Conservation (phyloP, 108 stramenopile genomes). For the Schizochytrium sp. region DNA sequence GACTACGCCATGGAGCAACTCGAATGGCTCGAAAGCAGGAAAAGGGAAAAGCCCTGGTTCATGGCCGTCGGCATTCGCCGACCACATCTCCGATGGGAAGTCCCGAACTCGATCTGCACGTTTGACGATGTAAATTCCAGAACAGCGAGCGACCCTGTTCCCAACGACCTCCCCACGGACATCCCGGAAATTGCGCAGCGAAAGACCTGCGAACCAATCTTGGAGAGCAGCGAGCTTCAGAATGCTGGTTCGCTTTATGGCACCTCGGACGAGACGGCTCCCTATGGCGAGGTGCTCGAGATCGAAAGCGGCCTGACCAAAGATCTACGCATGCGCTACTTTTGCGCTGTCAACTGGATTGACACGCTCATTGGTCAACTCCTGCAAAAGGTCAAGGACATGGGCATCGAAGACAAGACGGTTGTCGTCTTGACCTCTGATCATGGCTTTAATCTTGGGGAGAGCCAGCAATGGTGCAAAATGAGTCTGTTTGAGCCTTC, state of each 20-base stretch:
- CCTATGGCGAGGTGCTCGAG: neutral
- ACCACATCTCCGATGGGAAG: neutral
- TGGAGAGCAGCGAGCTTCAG: neutral
- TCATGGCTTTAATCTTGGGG: neutral
- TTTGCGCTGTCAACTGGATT: neutral
- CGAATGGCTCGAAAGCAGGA: neutral
- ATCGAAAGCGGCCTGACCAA: neutral
- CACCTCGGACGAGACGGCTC: neutral
- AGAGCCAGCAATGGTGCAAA: conserved; percentile 1
- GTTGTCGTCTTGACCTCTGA: neutral
- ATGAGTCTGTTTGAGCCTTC: neutral
- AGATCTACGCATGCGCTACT: neutral
- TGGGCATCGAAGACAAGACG: neutral
- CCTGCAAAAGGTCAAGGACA: neutral
- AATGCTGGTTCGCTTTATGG: neutral
- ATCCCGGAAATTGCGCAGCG: neutral
- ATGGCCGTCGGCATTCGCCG: neutral
- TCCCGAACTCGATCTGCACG: neutral
- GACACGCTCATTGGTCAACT: neutral
- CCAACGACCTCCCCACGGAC: neutral
- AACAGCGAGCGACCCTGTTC: neutral
- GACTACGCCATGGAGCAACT: neutral
- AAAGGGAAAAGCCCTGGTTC: neutral
- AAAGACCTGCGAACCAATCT: neutral
- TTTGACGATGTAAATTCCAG: neutral